Evolutionary conservation across 2,329 filamentous ascomycete genomes (phyloP).

Genomic region (Lithohypha guttulata): DNA sequence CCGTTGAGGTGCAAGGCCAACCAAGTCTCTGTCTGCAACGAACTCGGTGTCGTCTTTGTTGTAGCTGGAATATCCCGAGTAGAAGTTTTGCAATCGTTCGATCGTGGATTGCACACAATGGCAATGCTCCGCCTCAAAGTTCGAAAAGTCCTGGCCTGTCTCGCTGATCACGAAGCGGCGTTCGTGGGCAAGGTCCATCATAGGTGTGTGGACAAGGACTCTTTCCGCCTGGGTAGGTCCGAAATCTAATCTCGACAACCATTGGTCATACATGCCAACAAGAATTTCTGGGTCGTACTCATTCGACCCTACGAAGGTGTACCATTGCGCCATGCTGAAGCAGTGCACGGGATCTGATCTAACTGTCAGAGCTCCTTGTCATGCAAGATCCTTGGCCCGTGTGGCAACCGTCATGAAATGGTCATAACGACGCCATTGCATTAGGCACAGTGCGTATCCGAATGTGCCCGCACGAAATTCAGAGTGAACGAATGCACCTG

Average conservation of each 20-base stretch:
- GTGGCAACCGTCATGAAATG: no score
- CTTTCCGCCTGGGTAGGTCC: slow-evolving; percentile 13
- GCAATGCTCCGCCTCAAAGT: slow-evolving; percentile 13
- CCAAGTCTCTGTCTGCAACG: not conserved
- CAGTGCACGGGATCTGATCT: no score
- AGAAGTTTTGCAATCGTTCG: not conserved
- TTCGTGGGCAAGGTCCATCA: slow-evolving; percentile 18
- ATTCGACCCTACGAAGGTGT: slow-evolving; percentile 10
- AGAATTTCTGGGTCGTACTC: slow-evolving; percentile 10
- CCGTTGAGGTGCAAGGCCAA: slow-evolving; percentile 1
- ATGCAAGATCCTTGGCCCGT: no score
- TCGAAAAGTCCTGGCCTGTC: slow-evolving; percentile 9
- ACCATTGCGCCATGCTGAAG: slow-evolving; percentile 16
- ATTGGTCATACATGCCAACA: slow-evolving; percentile 15
- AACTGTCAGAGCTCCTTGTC: no score
- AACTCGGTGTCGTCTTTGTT: not conserved
- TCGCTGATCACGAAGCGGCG: slow-evolving; percentile 18
- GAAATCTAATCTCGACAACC: slow-evolving; percentile 11
- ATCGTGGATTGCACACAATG: not conserved
- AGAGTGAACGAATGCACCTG: no score
- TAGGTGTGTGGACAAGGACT: slow-evolving; percentile 12
- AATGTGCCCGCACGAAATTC: no score
- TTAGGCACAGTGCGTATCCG: no score
- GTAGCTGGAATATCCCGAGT: not conserved
- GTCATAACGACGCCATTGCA: no score